Evolutionary conservation across 768 basidiomycete species (phyloP), one percentile per base, ranked within the genome.

Genomic region (Rhodosporidiobolus sp.): DNA sequence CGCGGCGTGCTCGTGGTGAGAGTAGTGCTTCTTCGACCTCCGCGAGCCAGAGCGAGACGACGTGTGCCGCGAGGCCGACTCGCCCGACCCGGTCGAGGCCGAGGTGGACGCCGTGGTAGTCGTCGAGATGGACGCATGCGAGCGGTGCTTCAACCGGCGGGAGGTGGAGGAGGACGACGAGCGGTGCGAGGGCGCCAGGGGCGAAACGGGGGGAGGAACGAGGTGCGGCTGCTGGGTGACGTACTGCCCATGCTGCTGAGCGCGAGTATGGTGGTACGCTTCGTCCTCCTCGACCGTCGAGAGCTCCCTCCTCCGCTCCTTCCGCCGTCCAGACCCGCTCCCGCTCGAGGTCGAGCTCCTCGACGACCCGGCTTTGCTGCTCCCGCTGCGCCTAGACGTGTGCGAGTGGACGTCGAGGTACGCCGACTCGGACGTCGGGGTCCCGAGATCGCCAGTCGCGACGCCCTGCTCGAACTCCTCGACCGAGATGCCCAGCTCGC

Each of bases 391-490:
- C 20, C 46, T 22, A 4, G 46, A 48, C 17, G 22, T 3, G 26
- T 6, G n/a, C n/a, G n/a, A 4, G 24, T 16, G 24, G 8, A 43
- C 38, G 38, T 43, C 38, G 38, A 43, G 38, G 26, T 26, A 53
- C 52, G 46, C 10, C 17, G 17, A n/a, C n/a, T n/a, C n/a, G 45
- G 12, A 53, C 26, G 22, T 24, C 26, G 9, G 26, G 10, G 46
- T 22, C 46, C 4, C 8, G 8, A 65, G 56, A 16, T 65, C 56
- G 10, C 32, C 46, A 14, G 65, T 55, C 46, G 57, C 65, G 38
- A 43, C 65, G 24, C 65, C 65, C 10, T n/a, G 30, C 22, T 65
- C 56, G 32, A 65, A 65, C 48, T 57, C 65, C 34, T 65, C 55
- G 4, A 65, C 30, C 32, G 55, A 48, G 26, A 65, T n/a, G 17